These are phyloP conservation scores for Gastrolobium bilobum DNA, from an alignment of 306 rosid species.

Conservation along the genomic window DNA sequence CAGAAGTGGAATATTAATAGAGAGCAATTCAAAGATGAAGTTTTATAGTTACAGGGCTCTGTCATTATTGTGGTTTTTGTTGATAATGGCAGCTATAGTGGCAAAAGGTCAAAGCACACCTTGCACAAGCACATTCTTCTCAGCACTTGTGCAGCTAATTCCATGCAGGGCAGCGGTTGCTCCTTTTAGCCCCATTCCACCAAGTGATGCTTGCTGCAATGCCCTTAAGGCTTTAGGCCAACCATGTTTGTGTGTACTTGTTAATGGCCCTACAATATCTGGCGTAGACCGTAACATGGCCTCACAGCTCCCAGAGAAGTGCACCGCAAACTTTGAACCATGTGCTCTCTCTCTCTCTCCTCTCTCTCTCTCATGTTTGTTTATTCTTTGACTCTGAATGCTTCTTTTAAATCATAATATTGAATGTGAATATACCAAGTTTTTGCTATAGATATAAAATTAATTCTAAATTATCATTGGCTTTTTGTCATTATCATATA, in stretches of 20 bases:
- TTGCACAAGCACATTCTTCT: conserved; percentile 80
- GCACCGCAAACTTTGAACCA: conserved; percentile 77
- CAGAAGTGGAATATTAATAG: neutral
- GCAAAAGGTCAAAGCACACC: conserved; percentile 54
- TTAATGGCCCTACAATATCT: conserved; percentile 82
- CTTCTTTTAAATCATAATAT: neutral
- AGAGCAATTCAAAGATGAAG: conserved; percentile 49
- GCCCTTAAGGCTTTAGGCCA: conserved; percentile 81
- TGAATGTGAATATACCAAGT: neutral
- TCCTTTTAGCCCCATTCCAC: conserved; percentile 80
- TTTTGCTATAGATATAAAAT: neutral
- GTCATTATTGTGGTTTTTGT: conserved; percentile 46
- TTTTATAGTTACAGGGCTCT: conserved; percentile 28
- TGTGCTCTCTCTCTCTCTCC: conserved; percentile 55
- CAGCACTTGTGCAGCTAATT: conserved; percentile 81
- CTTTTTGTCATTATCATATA: neutral
- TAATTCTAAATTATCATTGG: neutral
- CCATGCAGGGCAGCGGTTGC: conserved; percentile 89
- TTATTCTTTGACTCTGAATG: neutral
- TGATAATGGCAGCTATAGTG: conserved; percentile 47
- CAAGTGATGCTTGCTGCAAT: conserved; percentile 75
- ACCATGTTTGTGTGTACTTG: conserved; percentile 79
- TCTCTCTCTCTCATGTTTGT: neutral
- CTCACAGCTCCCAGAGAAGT: conserved; percentile 79
- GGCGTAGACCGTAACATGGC: conserved; percentile 92